Base-by-base conservation (phyloP, 352 stramenopile species). In the Phytophthora pini region DNA sequence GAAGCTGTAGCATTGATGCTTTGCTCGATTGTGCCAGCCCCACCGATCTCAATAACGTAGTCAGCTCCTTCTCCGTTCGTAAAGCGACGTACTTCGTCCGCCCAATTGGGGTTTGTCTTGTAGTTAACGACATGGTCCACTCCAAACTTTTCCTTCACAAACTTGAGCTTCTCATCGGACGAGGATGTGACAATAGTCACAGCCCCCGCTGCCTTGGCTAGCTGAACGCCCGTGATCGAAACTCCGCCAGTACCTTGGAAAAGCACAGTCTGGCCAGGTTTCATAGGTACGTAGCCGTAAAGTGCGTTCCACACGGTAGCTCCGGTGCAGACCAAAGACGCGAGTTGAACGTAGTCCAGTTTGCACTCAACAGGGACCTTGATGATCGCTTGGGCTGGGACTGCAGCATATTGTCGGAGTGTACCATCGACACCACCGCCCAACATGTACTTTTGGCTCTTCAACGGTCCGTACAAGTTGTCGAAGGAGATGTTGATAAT, bases 121-220 rank as follows among this genome's bases (percentile, higher is more conserved):
- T 79, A 79, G 63, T 76, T 79, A 57, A 79, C 66, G 15, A 63
- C 60, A 52, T 74, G 48, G 50, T 76, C 67, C 13, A 65, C 62
- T 13, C 58, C 66, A 41, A 76, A 70, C 5, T 70, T 75, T 27
- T 75, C 56, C 52, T 71, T 64, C 22, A 73, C 67, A 7, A 70
- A 65, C 47, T 51, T 48, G 4, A 68, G 52, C 9, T 68, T 68
- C n/a, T 68, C 60, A 41, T 68, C 52, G 4, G 52, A 68, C 12
- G 57, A 76, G 57, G 66, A 74, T 15, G 70, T 79, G 43, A 73
- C 57, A 40, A 80, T 77, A 11, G 69, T 75, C 17, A 65, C 54
- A 5, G 63, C 72, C 15, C 72, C 72, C 9, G 72, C 68, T 31
- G 68, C 72, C 22, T 77, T 76, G 15, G 68, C 72, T 22, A 77